Evolutionary conservation across 306 rosid genomes (phyloP).

Genomic region (Betula pendula): DNA sequence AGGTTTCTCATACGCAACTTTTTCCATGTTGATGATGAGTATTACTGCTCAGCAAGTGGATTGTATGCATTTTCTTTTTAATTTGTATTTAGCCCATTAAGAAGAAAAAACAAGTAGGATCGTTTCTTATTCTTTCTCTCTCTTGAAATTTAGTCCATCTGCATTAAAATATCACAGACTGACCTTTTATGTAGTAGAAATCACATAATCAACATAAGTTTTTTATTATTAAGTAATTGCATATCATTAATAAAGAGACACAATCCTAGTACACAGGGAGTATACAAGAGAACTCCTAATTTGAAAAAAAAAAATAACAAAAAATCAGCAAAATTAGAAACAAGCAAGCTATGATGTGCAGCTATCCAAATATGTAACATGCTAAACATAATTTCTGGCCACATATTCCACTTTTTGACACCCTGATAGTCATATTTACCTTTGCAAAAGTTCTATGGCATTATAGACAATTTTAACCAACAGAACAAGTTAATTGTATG

Average conservation of each 20-base stretch:
- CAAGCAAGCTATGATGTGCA: too few relatives aligned
- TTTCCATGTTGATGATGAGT: not conserved
- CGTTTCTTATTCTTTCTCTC: not conserved
- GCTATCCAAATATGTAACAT: too few relatives aligned
- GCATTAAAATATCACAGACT: too few relatives aligned
- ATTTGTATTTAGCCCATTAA: not conserved
- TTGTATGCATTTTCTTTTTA: not conserved
- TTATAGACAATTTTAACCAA: not conserved
- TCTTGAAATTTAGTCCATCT: not conserved
- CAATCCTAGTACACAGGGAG: too few relatives aligned
- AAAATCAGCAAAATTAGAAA: too few relatives aligned
- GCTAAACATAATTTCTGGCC: not conserved
- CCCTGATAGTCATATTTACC: not conserved
- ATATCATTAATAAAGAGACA: too few relatives aligned
- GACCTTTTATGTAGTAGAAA: not conserved
- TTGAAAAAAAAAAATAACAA: too few relatives aligned
- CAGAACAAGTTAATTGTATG: not conserved
- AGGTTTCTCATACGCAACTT: not conserved
- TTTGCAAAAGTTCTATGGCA: not conserved
- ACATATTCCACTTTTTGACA: not conserved
- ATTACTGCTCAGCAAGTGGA: not conserved
- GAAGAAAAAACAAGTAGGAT: not conserved
- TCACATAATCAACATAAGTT: constrained; percentile 5
- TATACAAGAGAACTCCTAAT: too few relatives aligned
- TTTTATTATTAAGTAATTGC: too few relatives aligned